These are phyloP conservation scores for Casuarina cunninghamiana DNA, from an alignment of 306 rosid genomes.

Conservation along the genomic window DNA sequence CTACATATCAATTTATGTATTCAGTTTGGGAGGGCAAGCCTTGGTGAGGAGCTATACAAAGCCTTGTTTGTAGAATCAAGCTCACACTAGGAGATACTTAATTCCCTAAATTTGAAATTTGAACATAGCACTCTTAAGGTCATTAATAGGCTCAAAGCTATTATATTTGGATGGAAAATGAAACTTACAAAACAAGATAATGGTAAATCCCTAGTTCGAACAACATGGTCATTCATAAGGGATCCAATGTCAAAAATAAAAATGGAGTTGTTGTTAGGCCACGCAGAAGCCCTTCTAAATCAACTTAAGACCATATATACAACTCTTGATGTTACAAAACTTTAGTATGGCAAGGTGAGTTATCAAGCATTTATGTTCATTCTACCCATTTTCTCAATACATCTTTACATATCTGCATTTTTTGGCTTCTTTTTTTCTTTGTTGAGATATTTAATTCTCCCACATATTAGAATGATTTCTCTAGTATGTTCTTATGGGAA, in stretches of 20 bases:
- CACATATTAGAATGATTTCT: background rate
- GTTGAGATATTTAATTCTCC: background rate
- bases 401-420: background rate
- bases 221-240: too few species aligned
- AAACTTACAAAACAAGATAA: background rate
- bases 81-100: conserved; percentile 34
- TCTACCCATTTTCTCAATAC: background rate
- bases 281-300: conserved; percentile 62
- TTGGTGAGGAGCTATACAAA: too few species aligned
- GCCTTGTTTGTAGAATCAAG: too few species aligned
- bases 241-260: conserved; percentile 48
- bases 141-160: conserved; percentile 48
- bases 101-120: conserved; percentile 60
- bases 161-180: conserved; percentile 71
- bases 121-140: conserved; percentile 69
- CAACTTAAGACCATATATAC: conserved; percentile 51
- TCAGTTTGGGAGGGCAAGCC: too few species aligned
- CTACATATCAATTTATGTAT: too few species aligned
- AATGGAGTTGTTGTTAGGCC: conserved; percentile 52
- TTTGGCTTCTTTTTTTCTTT: background rate
- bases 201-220: too few species aligned
- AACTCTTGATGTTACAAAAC: conserved; percentile 77
- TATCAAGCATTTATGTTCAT: background rate
- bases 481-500: background rate
- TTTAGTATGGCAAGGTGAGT: conserved; percentile 86